phyloP scores from a whole-genome alignment of 345 rosid species.

The Heritiera fomes region DNA sequence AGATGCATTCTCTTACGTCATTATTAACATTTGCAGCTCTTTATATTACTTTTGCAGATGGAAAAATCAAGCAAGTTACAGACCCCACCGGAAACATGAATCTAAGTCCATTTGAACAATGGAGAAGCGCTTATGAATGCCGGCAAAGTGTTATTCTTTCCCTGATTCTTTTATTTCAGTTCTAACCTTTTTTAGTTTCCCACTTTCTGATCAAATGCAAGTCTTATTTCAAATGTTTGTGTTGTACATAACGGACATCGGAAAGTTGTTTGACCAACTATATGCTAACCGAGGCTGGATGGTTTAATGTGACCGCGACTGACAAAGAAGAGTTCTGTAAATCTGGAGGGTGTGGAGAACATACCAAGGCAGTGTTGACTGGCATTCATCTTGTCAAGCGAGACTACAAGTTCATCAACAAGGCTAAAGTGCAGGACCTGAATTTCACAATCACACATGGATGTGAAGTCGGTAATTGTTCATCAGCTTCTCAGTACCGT shows the following conservation, averaged over 20 bases:
- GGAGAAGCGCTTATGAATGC: conserved; percentile 34
- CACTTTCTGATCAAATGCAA: background rate
- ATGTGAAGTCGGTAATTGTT: conserved; percentile 17
- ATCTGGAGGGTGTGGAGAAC: conserved; percentile 1
- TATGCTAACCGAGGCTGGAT: background rate
- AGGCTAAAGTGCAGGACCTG: conserved; percentile 16
- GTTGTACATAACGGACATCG: background rate
- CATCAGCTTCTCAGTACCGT: background rate
- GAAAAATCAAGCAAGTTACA: conserved; percentile 13
- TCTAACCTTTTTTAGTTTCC: background rate
- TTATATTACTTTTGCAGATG: background rate
- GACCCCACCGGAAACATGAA: conserved; percentile 24
- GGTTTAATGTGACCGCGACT: background rate
- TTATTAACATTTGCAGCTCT: background rate
- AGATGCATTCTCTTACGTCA: background rate
- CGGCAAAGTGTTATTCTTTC: conserved; percentile 26
- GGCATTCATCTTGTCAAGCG: conserved; percentile 8
- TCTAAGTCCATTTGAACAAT: conserved; percentile 33
- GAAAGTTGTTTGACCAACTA: background rate
- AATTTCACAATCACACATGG: conserved; percentile 14
- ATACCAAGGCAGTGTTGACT: conserved; percentile 9
- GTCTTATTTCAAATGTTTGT: background rate
- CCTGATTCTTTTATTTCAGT: background rate
- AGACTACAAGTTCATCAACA: conserved; percentile 28
- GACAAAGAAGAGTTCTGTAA: background rate